These are phyloP conservation scores for Deinandra increscens DNA, from an alignment of 129 eudicot species.

Conservation along the genomic window DNA sequence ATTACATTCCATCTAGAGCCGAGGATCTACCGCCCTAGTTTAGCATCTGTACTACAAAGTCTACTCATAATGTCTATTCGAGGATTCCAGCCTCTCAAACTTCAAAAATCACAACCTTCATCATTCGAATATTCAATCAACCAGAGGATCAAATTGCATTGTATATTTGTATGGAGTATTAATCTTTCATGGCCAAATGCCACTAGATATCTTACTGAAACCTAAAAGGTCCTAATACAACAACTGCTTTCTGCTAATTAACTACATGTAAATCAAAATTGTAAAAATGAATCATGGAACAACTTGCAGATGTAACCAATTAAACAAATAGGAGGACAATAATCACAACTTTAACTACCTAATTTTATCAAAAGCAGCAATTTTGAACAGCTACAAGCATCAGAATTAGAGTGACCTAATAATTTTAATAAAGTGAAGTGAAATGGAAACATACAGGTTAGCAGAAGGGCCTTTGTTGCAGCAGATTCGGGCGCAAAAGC, in stretches of 20 bases:
- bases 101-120: too few species aligned
- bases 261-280: neutral
- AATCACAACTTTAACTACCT: neutral
- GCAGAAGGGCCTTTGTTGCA: slow-evolving; percentile 69
- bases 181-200: too few species aligned
- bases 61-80: too few species aligned
- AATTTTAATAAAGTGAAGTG: neutral
- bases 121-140: too few species aligned
- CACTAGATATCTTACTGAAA: too few species aligned
- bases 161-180: too few species aligned
- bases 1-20: too few species aligned
- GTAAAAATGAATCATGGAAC: neutral
- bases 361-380: neutral
- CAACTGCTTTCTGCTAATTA: neutral
- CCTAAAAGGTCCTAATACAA: neutral
- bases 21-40: too few species aligned
- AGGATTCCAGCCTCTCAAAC: too few species aligned
- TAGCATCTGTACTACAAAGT: too few species aligned
- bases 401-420: neutral
- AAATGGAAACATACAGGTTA: slow-evolving; percentile 45
- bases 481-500: slow-evolving; percentile 54
- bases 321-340: neutral
- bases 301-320: neutral
- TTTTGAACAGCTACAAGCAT: neutral
- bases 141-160: too few species aligned